These are phyloP conservation scores for Rhizopus sp. DNA, from an alignment of 371 early-diverging fungal species.

Conservation along the genomic window DNA sequence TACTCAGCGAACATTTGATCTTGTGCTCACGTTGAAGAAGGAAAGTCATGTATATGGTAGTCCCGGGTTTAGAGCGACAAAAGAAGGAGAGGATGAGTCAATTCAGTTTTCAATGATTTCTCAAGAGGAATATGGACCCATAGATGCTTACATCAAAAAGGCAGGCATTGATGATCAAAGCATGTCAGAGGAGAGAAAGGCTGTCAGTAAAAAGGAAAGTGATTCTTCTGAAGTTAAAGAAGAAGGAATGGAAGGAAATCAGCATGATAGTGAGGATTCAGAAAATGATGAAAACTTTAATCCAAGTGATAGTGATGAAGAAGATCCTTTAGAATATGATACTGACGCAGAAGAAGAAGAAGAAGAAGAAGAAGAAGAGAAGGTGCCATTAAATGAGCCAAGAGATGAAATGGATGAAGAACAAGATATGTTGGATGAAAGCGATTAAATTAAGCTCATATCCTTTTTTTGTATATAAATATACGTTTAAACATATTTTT, in stretches of 20 bases:
- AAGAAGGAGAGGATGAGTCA: slow-evolving; percentile 29
- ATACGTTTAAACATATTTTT: background rate
- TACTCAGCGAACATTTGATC: slow-evolving; percentile 61
- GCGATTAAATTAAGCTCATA: slow-evolving; percentile 13
- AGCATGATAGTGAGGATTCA: slow-evolving; percentile 16
- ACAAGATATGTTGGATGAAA: slow-evolving; percentile 21
- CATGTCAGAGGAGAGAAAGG: slow-evolving; percentile 44
- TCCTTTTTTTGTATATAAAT: background rate
- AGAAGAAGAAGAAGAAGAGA: slow-evolving; percentile 17
- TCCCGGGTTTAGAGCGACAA: slow-evolving; percentile 6
- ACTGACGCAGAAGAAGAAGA: slow-evolving; percentile 40
- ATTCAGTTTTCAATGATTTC: slow-evolving; percentile 61
- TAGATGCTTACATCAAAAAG: slow-evolving; percentile 48
- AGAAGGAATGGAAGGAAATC: slow-evolving; percentile 6
- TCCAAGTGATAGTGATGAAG: slow-evolving; percentile 37
- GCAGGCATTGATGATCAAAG: slow-evolving; percentile 42
- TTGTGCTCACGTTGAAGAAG: slow-evolving; percentile 30
- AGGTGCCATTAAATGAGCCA: slow-evolving; percentile 5
- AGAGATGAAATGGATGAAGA: slow-evolving; percentile 9
- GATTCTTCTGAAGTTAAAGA: slow-evolving; percentile 5
- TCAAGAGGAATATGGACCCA: slow-evolving; percentile 50
- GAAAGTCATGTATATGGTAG: slow-evolving; percentile 22
- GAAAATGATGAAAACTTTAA: slow-evolving; percentile 35
- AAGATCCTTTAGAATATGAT: slow-evolving; percentile 48
- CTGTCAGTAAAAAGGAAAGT: slow-evolving; percentile 19